Evolutionary conservation across 805 yeast species (phyloP).

Genomic region (Ogataea zsoltii): DNA sequence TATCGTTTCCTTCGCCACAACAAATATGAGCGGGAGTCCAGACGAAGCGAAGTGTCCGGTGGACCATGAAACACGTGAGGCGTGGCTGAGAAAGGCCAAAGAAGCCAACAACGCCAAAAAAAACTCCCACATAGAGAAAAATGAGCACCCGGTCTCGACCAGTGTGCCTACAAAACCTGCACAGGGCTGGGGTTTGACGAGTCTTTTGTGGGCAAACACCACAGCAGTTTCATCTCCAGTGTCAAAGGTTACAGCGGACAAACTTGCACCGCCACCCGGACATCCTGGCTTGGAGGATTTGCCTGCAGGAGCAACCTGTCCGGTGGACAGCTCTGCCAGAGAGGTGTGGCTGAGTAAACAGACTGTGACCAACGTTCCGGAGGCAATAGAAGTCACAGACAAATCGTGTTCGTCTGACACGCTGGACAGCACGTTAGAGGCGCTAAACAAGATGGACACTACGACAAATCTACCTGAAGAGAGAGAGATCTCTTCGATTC

Average conservation of each 20-base stretch:
- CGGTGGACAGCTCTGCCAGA: slow-evolving; percentile 41
- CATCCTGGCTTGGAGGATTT: slow-evolving; percentile 1
- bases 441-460: slow-evolving; percentile 22
- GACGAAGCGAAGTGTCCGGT: slow-evolving; percentile 60
- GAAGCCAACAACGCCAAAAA: slow-evolving; percentile 12
- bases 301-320: slow-evolving; percentile 34
- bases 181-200: neutral
- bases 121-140: neutral
- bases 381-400: slow-evolving; percentile 40
- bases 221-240: neutral
- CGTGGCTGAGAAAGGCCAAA: slow-evolving; percentile 50
- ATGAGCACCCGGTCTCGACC: neutral
- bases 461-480: slow-evolving; percentile 56
- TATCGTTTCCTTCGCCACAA: neutral
- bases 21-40: slow-evolving; percentile 16
- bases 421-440: slow-evolving; percentile 30
- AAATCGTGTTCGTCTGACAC: slow-evolving; percentile 47
- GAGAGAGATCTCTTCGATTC: slow-evolving; percentile 78
- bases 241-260: neutral
- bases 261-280: slow-evolving; percentile 3
- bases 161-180: neutral
- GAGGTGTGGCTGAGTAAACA: slow-evolving; percentile 35
- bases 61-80: slow-evolving; percentile 57
- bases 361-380: slow-evolving; percentile 28
- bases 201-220: slow-evolving; percentile 24